phyloP scores from a whole-genome alignment of 768 basidiomycete genomes.

The Pleurotus cornucopiae region DNA sequence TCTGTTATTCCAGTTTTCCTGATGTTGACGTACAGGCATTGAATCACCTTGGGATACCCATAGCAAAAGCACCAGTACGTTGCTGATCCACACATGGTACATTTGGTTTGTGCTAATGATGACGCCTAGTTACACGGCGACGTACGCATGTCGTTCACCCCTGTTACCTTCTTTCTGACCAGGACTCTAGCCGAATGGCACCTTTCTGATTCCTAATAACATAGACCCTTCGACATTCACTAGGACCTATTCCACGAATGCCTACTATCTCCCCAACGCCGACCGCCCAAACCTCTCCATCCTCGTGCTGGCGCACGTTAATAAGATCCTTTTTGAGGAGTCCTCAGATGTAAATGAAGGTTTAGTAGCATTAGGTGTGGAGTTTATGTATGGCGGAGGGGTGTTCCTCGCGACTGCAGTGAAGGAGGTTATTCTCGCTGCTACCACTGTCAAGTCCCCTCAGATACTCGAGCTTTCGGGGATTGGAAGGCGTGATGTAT shows the following conservation, averaged over 20 bases:
- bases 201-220: neutral
- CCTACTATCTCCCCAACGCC: neutral
- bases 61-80: neutral
- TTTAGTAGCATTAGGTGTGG: neutral
- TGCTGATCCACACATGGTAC: neutral
- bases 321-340: neutral
- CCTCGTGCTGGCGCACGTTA: neutral
- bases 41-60: neutral
- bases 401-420: neutral
- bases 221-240: neutral
- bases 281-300: neutral
- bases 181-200: neutral
- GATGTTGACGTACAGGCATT: neutral
- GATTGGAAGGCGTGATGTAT: neutral
- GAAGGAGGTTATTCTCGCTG: neutral
- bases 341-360: neutral
- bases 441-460: neutral
- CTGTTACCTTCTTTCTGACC: neutral
- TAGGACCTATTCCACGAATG: neutral
- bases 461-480: slow-evolving; percentile 7
- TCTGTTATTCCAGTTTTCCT: neutral
- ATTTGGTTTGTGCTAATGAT: neutral
- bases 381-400: neutral
- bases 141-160: neutral
- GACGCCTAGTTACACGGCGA: neutral